Evolutionary conservation across 2,329 filamentous ascomycete genomes (phyloP).

Genomic region (Colletotrichum lupini): DNA sequence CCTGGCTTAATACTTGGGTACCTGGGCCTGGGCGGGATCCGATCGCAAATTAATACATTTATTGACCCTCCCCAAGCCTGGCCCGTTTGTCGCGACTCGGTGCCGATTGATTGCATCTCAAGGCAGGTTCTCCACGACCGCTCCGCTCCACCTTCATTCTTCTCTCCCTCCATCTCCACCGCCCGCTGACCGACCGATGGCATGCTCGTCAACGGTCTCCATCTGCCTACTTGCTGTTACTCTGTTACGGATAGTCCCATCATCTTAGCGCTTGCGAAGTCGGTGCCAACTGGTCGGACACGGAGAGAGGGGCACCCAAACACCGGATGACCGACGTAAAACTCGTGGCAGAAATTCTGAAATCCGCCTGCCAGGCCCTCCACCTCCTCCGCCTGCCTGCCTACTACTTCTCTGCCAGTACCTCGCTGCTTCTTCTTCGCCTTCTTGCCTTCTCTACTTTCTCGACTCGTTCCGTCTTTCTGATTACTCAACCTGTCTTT

Average conservation of each 20-base stretch:
- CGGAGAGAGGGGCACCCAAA: conserved; percentile 30
- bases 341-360: conserved; percentile 30
- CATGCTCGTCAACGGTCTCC: conserved; percentile 18
- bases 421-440: background rate
- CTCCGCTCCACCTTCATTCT: background rate
- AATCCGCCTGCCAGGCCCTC: background rate
- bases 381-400: background rate
- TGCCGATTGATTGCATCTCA: background rate
- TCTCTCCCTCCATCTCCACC: conserved; percentile 5
- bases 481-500: background rate
- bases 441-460: background rate
- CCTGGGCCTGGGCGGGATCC: background rate
- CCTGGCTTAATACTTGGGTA: background rate
- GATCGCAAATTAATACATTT: background rate
- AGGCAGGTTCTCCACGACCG: conserved; percentile 17
- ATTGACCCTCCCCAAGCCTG: background rate
- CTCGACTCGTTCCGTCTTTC: background rate
- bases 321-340: conserved; percentile 31
- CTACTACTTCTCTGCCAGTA: background rate
- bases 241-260: background rate
- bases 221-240: background rate
- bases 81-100: background rate
- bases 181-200: conserved; percentile 12
- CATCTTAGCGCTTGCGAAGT: conserved; percentile 33
- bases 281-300: conserved; percentile 26